Evolutionary conservation across 768 basidiomycete genomes (phyloP), one percentile per base, ranked within the genome.

Genomic region (Stropharia rugosoannulata): DNA sequence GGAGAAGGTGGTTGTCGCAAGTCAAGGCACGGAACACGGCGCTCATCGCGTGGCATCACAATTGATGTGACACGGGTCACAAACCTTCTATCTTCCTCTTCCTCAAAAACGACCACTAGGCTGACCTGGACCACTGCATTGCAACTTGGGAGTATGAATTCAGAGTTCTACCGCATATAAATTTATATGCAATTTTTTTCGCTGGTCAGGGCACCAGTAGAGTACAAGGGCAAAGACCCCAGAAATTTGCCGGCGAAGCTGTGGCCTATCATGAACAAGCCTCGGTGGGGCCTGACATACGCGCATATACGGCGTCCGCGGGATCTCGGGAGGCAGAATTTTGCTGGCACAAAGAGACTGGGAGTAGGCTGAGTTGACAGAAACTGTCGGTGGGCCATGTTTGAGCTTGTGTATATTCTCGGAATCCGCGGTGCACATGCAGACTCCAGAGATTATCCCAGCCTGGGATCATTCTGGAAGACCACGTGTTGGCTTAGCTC

Each of bases 331-430:
- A 32, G 29, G 29, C 29, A 32, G 29, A 32, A 32, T 4, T 32
- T 32, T 32, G 27, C 27, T 29, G 29, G 29, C 7, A 32, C 9
- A 32, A 32, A 4, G 9, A 10, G 43, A 36, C 27, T 37, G 38
- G 22, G 40, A 19, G 48, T 46, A 47, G 54, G 44, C 58, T 59
- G 57, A 53, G 58, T 58, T 64, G 67, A 66, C 66, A 65, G 64
- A 60, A 66, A 64, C 67, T 68, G 66, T 66, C 66, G 51, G 29
- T 32, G 55, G 61, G 62, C 60, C 54, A 66, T 60, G 62, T 60
- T 62, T 60, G 57, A 53, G 37, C 47, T 51, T 50, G 32, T 29
- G 22, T 46, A 4, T 15, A 22, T 55, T 48, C 43, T 62, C 60
- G 60, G 62, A 37, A 50, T 62, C 65, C 64, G 65, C 64, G 64